Base-by-base conservation (phyloP, 805 yeast genomes). In the Candida andamanensis region DNA sequence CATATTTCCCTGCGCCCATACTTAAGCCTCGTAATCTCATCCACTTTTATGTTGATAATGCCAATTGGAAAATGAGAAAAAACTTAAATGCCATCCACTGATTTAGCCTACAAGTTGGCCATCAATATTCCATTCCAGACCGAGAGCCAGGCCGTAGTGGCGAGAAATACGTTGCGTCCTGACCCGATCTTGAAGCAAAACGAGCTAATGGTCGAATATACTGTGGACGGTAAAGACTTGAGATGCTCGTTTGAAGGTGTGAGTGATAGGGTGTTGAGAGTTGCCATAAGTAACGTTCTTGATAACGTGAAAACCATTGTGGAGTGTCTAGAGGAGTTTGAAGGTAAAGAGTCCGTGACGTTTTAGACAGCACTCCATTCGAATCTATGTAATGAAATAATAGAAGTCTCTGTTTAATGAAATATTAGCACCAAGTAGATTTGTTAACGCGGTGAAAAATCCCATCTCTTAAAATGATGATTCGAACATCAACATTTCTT, bases 111-210 rank as follows among this genome's bases (percentile, higher is more conserved):
- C 26, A 36, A 37, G 20, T 21, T 52, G 7, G 50, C 58, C 23
- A 53, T 84, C 17, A 56, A 60, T 14, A 64, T 87, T 6, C 95
- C 95, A 5, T 82, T 86, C 45, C 70, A 69, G 40, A 64, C 62
- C 4, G 50, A 46, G 1, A 49, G 56, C 23, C 90, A 85, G 45
- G 87, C 95, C 0, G 30, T 34, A 3, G 78, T 84, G 3, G 90
- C 92, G 1, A 46, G 56, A 24, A 58, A 62, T n/a, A 65, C 85
- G 2, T 63, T 85, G 15, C 45, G 59, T 4, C 95, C 90, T 1
- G 96, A 86, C 50, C 95, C 95, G 1, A 78, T 82, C n/a, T 62
- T 87, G 40, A 79, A 76, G 48, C 79, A 80, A 1, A 65, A 72
- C 32, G 92, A 85, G 52, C 63, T 86, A 29, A 51, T 56, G 12